These are phyloP conservation scores for Myriosclerotinia duriaeana DNA, from an alignment of 2,329 filamentous ascomycete species.

Conservation along the genomic window DNA sequence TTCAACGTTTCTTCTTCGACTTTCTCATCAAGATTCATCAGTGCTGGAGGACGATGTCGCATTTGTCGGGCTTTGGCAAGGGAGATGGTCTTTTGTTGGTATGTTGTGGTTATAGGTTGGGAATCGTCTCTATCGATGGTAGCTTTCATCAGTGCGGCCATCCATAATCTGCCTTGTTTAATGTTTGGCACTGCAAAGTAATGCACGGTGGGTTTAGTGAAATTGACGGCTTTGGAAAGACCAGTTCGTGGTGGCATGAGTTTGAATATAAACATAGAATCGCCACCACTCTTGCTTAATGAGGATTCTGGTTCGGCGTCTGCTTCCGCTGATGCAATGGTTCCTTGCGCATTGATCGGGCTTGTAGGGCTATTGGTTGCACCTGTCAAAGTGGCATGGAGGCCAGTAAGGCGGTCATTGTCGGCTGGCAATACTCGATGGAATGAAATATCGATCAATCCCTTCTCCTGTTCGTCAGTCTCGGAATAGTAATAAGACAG, in stretches of 20 bases:
- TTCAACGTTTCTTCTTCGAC: conserved; percentile 39
- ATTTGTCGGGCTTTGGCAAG: conserved; percentile 83
- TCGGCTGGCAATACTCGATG: conserved; percentile 95
- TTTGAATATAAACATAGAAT: conserved; percentile 95
- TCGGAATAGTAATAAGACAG: conserved; percentile 97
- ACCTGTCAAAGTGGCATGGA: conserved; percentile 89
- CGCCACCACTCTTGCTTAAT: conserved; percentile 47
- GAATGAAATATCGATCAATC: conserved; percentile 94
- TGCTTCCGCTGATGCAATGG: conserved; percentile 48
- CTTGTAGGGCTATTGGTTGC: conserved; percentile 66
- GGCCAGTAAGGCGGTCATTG: conserved; percentile 82
- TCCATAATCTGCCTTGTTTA: conserved; percentile 87
- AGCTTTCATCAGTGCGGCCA: conserved; percentile 98
- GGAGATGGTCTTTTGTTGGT: conserved; percentile 95
- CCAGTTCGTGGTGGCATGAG: conserved; percentile 86
- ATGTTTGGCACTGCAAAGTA: conserved; percentile 96
- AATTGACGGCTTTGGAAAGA: conserved; percentile 86
- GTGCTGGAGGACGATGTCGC: conserved; percentile 83
- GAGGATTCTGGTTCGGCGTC: conserved; percentile 43
- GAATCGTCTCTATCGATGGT: conserved; percentile 91
- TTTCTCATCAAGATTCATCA: conserved; percentile 68
- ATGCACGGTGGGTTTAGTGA: conserved; percentile 95
- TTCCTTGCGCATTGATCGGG: conserved; percentile 49
- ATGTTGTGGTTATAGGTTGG: conserved; percentile 80
- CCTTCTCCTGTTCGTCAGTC: conserved; percentile 87